phyloP scores from a whole-genome alignment of 306 rosid species.

The Citrullus mucosospermus region DNA sequence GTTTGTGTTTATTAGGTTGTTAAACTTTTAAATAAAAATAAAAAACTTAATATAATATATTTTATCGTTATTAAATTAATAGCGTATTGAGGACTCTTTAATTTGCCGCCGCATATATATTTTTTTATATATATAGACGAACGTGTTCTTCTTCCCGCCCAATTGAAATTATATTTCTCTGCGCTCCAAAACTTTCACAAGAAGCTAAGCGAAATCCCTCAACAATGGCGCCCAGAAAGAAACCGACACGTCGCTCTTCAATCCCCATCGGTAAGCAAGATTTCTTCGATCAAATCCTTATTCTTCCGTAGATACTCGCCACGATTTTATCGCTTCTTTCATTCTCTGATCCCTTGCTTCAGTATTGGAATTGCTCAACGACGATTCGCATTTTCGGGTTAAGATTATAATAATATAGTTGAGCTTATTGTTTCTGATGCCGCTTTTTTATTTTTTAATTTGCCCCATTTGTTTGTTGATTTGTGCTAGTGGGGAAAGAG shows the following conservation, averaged over 20 bases:
- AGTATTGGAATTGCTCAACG: not conserved
- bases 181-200: not conserved
- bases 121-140: not conserved
- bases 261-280: constrained; percentile 40
- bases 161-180: not conserved
- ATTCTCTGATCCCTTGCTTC: not conserved
- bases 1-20: no score
- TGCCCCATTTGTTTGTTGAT: not conserved
- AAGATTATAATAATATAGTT: not conserved
- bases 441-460: not conserved
- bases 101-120: not conserved
- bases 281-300: not conserved
- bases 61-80: not conserved
- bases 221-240: constrained; percentile 44
- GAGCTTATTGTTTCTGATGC: not conserved
- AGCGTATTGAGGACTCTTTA: not conserved
- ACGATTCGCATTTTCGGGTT: not conserved
- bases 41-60: no score
- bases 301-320: constrained; percentile 2
- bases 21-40: no score
- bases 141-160: not conserved
- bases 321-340: not conserved
- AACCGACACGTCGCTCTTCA: constrained; percentile 23
- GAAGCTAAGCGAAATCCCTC: not conserved
- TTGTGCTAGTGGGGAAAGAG: not conserved